Conservation (phyloP, 805 yeast species). For the Starmerella stellata region DNA sequence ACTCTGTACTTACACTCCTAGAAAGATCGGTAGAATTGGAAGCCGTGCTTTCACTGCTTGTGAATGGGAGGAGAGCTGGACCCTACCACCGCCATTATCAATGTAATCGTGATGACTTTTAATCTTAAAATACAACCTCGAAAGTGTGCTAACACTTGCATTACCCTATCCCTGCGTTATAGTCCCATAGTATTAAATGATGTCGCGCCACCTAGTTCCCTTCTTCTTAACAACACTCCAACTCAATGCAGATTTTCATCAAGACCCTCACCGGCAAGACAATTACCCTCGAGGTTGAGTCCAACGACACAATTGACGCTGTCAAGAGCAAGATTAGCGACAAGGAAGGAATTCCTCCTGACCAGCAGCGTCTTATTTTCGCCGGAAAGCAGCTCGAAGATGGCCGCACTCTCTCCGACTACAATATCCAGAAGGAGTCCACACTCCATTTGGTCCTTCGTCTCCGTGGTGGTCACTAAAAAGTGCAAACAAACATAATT, state of each 20-base stretch:
- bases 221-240: conserved; percentile 1
- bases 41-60: too few species aligned
- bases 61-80: too few species aligned
- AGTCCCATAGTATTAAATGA: neutral
- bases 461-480: conserved; percentile 61
- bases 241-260: conserved; percentile 59
- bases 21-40: too few species aligned
- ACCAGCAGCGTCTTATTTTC: conserved; percentile 83
- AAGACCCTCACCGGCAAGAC: conserved; percentile 98
- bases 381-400: conserved; percentile 94
- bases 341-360: conserved; percentile 93
- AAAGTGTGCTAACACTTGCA: neutral
- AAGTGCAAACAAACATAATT: neutral
- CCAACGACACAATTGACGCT: conserved; percentile 85
- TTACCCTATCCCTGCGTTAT: neutral
- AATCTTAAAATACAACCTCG: neutral
- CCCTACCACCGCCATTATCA: too few species aligned
- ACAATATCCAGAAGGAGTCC: conserved; percentile 89
- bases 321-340: conserved; percentile 88
- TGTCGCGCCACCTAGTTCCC: neutral
- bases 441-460: conserved; percentile 66
- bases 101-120: neutral
- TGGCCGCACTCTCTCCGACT: conserved; percentile 82
- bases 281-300: conserved; percentile 72
- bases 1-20: too few species aligned